Base-by-base conservation (phyloP, 257 asterid genomes). In the Nicotiana tabacum region DNA sequence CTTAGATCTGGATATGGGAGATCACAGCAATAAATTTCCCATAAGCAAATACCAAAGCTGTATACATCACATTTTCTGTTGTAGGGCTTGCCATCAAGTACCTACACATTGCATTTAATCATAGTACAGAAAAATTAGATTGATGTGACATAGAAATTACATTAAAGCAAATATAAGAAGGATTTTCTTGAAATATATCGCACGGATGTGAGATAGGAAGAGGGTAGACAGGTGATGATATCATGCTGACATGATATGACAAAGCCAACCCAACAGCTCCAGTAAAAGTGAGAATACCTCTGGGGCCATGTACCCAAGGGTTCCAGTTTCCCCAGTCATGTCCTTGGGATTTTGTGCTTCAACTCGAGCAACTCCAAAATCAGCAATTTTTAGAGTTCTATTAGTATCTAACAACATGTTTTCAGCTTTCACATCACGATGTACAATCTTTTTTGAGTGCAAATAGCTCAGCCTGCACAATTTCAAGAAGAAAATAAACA, bases 251-350 rank as follows among this genome's bases (percentile, higher is more conserved):
- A 53, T 53, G 17, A 53, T 0, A 12, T 12, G 17, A 53, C 57
- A 10, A 13, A 53, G 15, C 57, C 17, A 53, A 53, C 17, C 57
- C 57, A 77, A 77, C 39, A 46, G 17, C 46, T 39, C 13, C 27
- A 17, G 24, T 27, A 29, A 66, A 46, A 12, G 67, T 7, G n/a
- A 15, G 66, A 58, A 78, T 91, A 95, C 97, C 98, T 95, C 98
- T 1, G 98, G 98, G 15, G 98, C 98, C 98, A 95, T 95, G 88
- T 95, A 95, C 86, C 98, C 97, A n/a, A 95, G 98, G 9, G 98
- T 95, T 84, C 98, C 98, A 0, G 98, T 95, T 90, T 95, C 98
- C 80, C 98, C 98, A 1, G 98, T 95, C 98, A 95, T 95, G 85
- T 95, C 98, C 88, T 86, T 87, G 0, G 98, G 98, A 81, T 95